Evolutionary conservation across 495 filamentous ascomycete species (phyloP).

Genomic region (Penicillium fimorum): DNA sequence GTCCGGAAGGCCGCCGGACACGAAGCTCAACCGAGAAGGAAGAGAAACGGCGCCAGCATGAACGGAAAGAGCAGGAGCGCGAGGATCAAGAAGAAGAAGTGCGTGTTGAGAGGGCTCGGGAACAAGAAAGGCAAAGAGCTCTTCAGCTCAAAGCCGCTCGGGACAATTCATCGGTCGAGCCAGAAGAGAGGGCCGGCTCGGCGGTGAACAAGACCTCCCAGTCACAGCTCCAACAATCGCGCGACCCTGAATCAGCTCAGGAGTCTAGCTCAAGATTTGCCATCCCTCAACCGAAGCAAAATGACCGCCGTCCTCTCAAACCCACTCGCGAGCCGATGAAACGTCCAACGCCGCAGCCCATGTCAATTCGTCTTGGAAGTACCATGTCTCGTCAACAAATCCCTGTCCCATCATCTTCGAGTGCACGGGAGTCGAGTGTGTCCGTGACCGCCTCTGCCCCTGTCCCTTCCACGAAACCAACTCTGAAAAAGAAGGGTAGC

Average conservation of each 20-base stretch:
- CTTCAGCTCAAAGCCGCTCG: conserved; percentile 38
- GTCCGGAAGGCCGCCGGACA: conserved; percentile 57
- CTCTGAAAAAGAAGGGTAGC: conserved; percentile 62
- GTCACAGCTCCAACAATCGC: conserved; percentile 49
- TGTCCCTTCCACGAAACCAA: conserved; percentile 46
- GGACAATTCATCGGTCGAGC: conserved; percentile 34
- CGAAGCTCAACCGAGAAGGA: conserved; percentile 72
- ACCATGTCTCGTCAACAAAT: conserved; percentile 68
- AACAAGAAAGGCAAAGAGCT: conserved; percentile 60
- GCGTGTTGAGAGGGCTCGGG: conserved; percentile 59
- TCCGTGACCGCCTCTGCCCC: conserved; percentile 42
- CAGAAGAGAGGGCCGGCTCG: conserved; percentile 40
- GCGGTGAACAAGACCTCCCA: conserved; percentile 44
- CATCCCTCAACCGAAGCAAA: conserved; percentile 50
- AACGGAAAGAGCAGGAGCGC: conserved; percentile 48
- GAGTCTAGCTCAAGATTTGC: conserved; percentile 40
- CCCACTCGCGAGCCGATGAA: conserved; percentile 64
- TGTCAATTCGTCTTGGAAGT: conserved; percentile 72
- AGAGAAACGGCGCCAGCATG: conserved; percentile 62
- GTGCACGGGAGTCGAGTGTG: conserved; percentile 56
- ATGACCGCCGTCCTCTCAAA: conserved; percentile 64
- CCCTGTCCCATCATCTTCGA: conserved; percentile 61
- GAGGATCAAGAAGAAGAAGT: conserved; percentile 58
- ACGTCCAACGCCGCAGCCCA: conserved; percentile 72
- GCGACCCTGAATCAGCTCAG: conserved; percentile 30